Base-by-base conservation (phyloP, 2,329 filamentous ascomycete species). In the Ophiocordyceps unilateralis region DNA sequence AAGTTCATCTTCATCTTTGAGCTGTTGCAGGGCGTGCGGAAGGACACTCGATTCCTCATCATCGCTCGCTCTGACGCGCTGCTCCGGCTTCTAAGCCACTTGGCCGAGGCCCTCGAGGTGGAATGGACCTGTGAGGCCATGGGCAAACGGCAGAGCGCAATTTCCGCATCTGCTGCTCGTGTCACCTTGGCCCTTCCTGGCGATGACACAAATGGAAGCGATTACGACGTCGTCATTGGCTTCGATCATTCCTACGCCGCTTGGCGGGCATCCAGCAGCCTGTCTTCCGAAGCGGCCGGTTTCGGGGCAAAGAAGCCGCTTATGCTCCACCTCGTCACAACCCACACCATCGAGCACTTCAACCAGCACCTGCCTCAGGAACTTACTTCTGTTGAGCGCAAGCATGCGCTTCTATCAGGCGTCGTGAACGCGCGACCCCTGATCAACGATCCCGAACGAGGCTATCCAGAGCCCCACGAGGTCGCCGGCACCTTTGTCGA, bases 1-100 rank as follows among this genome's bases (percentile, higher is more conserved):
- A 81, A 81, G 49, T 75, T 72, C 49, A 67, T 65, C 26, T 80
- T 81, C 49, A 50, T 78, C 6, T 68, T 65, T 39, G 72, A 77
- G 47, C 58, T 81, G 4, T 53, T 78, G 24, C 58, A 67, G 19
- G 51, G 56, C 9, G 52, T 77, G 11, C 55, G 59, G 15, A 54
- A 59, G 12, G 60, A 67, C 11, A 66, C 63, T 32, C 69, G 66
- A 30, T 55, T 80, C 8, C 56, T 77, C 14, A 65, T 81, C 21
- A 51, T 80, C 11, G 70, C 65, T 9, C 68, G 68, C 19, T 65
- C 68, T 6, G 64, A 65, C 10, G 60, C 64, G 24, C 58, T 74
- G 7, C 56, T 74, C 36, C 66, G 70, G 24, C 65, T 78, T 26
- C 57, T 81, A 2, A 66, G 67, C 46, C 59, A 67, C 7, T 48